Conservation (phyloP, 371 early-diverging fungal genomes). For the Polyrhizophydium stewartii region DNA sequence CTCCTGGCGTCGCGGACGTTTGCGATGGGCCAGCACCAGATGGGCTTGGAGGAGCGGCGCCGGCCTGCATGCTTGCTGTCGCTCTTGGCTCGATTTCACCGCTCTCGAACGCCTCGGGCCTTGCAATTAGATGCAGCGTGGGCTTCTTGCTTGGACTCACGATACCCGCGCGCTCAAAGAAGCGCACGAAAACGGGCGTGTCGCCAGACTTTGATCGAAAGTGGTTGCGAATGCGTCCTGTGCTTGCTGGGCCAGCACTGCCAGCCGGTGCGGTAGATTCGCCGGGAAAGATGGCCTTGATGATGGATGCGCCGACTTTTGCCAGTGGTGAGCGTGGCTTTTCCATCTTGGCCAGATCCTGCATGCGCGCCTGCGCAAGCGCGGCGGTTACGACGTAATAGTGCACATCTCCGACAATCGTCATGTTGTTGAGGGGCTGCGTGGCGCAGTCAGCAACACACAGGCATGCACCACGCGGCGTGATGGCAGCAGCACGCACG, state of each 20-base stretch:
- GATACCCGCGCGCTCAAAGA: not conserved
- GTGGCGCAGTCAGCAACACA: not conserved
- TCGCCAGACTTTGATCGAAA: not conserved
- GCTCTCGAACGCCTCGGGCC: conserved; percentile 22
- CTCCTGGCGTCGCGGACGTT: no score
- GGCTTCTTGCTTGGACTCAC: not conserved
- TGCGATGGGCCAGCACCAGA: no score
- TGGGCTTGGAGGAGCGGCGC: no score
- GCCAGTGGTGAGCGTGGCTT: not conserved
- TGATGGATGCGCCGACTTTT: not conserved
- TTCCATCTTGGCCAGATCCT: not conserved
- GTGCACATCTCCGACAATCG: conserved; percentile 68
- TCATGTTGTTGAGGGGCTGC: conserved; percentile 68
- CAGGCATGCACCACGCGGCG: conserved; percentile 1
- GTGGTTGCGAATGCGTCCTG: not conserved
- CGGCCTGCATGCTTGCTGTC: no score
- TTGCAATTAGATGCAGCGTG: conserved; percentile 25
- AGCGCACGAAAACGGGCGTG: not conserved
- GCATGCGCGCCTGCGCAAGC: conserved; percentile 1
- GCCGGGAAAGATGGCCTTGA: not conserved
- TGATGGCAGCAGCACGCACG: conserved; percentile 31
- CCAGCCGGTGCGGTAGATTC: not conserved
- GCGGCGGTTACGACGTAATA: conserved; percentile 50
- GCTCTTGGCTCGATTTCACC: no score
- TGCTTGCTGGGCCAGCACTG: not conserved